Base-by-base conservation (phyloP, 225 moss, liverwort and hornwort species). In the Lunularia cruciata region DNA sequence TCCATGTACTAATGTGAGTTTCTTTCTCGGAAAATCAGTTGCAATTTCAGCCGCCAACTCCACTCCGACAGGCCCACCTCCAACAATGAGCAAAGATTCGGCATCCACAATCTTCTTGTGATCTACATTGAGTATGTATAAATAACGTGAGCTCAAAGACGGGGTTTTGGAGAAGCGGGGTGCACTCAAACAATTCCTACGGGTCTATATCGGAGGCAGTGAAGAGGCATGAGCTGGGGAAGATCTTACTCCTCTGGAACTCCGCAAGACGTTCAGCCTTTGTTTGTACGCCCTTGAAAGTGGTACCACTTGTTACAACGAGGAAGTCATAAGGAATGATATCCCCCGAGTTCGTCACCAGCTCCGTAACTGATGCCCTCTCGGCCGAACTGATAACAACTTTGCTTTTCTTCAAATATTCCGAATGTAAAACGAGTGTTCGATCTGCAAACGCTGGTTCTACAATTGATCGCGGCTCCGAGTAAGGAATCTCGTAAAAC, bases 41-140 rank as follows among this genome's bases (percentile, higher is more conserved):
- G 83, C 19, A 19, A 94, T 81, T 73, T 94, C 90, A 25, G 80
- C 86, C 5, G 83, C 87, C 5, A 88, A 33, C 65, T 89, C 88
- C 62, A 90, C 67, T 61, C 90, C 93, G 3, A 94, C 87, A 12
- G 88, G 93, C 3, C 93, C 90, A 32, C 90, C 93, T 57, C 90
- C 88, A 11, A 90, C 77, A 26, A 90, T 47, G n/a, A 92, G 79
- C 54, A 87, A 65, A 3, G 79, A 67, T 25, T 43, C 59, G 32
- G 87, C 84, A 30, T 72, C 74, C 35, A 37, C 32, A 19, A 92
- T 20, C 77, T 83, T 84, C 63, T 47, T 74, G 56, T 84, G 64
- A 6, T 63, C 84, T 89, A 78, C 65, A 38, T 32, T 16, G 13
- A 8, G 4, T n/a, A 68, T 5, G 31, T 14, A 13, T 31, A 57